Conservation (phyloP, 495 filamentous ascomycete species). For the Aspergillus biplanus region DNA sequence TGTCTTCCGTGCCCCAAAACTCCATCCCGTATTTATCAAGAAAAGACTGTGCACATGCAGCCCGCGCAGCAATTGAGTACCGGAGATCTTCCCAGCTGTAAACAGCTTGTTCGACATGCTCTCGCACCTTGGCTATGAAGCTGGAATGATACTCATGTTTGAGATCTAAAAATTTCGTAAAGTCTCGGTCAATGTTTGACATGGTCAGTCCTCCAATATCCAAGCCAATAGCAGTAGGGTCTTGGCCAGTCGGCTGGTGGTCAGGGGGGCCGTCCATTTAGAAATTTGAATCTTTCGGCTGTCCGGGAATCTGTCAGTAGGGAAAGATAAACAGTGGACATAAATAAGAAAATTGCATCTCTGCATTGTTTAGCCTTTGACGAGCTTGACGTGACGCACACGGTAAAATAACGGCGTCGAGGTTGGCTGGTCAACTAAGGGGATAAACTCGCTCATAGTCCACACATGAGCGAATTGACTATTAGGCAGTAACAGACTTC, state of each 20-base stretch:
- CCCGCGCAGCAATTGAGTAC: neutral
- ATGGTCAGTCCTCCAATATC: neutral
- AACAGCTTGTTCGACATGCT: slow-evolving; percentile 1
- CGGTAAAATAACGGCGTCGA: neutral
- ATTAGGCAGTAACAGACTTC: too few species aligned
- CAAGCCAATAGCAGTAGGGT: neutral
- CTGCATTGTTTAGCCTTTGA: neutral
- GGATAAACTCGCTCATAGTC: neutral
- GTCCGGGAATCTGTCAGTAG: neutral
- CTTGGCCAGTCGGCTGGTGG: neutral
- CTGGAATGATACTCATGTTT: slow-evolving; percentile 3
- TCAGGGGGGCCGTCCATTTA: neutral
- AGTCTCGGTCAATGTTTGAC: slow-evolving; percentile 12
- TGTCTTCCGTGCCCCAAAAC: slow-evolving; percentile 19
- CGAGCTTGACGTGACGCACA: neutral
- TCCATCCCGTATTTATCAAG: slow-evolving; percentile 10
- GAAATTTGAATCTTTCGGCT: neutral
- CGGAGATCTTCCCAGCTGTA: slow-evolving; percentile 16
- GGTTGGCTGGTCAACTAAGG: neutral
- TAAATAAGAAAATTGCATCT: neutral
- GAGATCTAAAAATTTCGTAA: slow-evolving; percentile 22
- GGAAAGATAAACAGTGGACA: neutral
- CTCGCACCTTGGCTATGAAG: slow-evolving; percentile 13
- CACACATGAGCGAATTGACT: too few species aligned
- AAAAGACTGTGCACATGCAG: slow-evolving; percentile 9